A percentile compares a stretch with the other conserved stretches of the same genome.
These are phyloP conservation scores for Cylindricascospora bacillispora DNA, from an alignment of 1,139 yeast species.

Conservation along the genomic window DNA sequence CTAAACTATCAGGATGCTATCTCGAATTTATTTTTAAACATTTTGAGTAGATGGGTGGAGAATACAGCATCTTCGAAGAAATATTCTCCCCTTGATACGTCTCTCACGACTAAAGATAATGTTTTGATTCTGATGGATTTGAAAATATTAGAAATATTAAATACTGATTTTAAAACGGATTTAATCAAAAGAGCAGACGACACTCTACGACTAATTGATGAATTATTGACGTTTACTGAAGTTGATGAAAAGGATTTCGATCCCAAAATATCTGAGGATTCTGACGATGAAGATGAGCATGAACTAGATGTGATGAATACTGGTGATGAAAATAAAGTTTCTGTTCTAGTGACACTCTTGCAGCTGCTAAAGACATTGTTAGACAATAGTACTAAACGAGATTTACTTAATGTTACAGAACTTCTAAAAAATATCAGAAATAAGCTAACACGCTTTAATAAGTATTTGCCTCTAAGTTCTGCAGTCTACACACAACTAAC, in stretches of 20 bases:
- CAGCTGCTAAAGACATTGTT: constrained; percentile 26
- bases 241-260: constrained; percentile 18
- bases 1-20: constrained; percentile 40
- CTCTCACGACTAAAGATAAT: background rate
- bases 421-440: constrained; percentile 7
- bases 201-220: constrained; percentile 42
- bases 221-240: constrained; percentile 28
- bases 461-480: background rate
- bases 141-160: constrained; percentile 49
- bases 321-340: constrained; percentile 23
- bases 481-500: background rate
- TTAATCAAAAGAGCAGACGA: constrained; percentile 52
- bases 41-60: constrained; percentile 51
- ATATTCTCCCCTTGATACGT: constrained; percentile 1
- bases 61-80: constrained; percentile 9
- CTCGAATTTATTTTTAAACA: constrained; percentile 36
- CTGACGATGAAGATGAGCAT: constrained; percentile 36
- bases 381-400: constrained; percentile 17
- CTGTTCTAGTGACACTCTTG: constrained; percentile 26
- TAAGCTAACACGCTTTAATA: constrained; percentile 5
- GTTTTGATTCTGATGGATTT: constrained; percentile 47
- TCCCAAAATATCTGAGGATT: constrained; percentile 28
- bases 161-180: constrained; percentile 46
- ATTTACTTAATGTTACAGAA: constrained; percentile 4
- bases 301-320: too few relatives aligned